phyloP scores from a whole-genome alignment of 2,329 filamentous ascomycete genomes.

The Aspergillus ibericus region DNA sequence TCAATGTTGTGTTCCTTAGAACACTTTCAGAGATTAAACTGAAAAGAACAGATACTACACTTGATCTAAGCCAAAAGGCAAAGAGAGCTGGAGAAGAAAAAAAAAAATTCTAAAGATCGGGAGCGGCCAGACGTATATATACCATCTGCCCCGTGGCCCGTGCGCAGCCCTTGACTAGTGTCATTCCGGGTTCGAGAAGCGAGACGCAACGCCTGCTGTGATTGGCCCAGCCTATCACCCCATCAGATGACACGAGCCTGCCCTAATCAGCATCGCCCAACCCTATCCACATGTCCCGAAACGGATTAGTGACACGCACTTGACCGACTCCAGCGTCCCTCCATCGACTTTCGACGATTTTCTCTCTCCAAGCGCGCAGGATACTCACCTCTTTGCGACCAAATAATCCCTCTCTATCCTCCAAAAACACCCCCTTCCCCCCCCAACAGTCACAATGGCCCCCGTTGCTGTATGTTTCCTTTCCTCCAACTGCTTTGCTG shows the following conservation, averaged over 20 bases:
- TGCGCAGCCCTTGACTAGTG: constrained; percentile 23
- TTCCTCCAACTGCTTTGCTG: constrained; percentile 81
- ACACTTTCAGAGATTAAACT: constrained; percentile 93
- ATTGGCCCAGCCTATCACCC: background rate
- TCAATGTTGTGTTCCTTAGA: constrained; percentile 70
- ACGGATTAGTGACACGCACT: constrained; percentile 29
- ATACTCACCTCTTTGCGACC: constrained; percentile 85
- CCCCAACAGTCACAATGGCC: constrained; percentile 68
- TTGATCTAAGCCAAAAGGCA: constrained; percentile 77
- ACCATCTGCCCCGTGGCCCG: constrained; percentile 11
- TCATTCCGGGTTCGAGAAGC: constrained; percentile 14
- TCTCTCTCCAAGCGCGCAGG: constrained; percentile 64
- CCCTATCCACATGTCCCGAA: constrained; percentile 17
- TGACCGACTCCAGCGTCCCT: constrained; percentile 30
- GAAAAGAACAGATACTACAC: constrained; percentile 97
- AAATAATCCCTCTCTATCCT: constrained; percentile 28
- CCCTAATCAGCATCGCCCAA: constrained; percentile 20
- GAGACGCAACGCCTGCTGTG: background rate
- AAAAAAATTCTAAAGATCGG: constrained; percentile 37
- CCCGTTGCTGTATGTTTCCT: constrained; percentile 77
- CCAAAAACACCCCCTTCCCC: constrained; percentile 32
- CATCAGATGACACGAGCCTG: constrained; percentile 14
- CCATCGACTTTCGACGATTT: constrained; percentile 28
- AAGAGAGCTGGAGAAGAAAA: constrained; percentile 52
- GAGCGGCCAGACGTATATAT: constrained; percentile 33